phyloP scores from a whole-genome alignment of 2,329 filamentous ascomycete species.

The Colletotrichum viniferum region DNA sequence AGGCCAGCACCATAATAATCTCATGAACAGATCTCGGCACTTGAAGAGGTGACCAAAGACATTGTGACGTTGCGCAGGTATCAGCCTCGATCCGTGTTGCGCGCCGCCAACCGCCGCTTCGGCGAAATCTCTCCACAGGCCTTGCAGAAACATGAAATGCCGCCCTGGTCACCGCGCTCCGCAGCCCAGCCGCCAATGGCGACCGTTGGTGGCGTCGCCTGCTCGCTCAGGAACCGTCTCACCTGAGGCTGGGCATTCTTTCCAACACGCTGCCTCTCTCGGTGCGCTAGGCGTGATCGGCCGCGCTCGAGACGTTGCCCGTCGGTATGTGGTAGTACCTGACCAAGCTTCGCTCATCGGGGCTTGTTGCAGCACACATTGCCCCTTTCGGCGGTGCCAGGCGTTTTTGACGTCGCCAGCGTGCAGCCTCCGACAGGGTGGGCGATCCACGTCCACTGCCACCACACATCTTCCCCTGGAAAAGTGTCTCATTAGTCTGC shows the following conservation, averaged over 20 bases:
- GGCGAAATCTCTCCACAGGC: background rate
- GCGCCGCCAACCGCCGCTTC: background rate
- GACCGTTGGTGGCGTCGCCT: background rate
- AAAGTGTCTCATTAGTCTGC: background rate
- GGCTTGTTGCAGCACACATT: background rate
- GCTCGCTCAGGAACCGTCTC: background rate
- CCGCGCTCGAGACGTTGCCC: background rate
- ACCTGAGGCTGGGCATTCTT: background rate
- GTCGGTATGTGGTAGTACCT: background rate
- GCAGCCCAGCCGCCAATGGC: background rate
- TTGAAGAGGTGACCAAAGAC: background rate
- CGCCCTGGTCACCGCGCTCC: background rate
- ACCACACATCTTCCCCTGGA: background rate
- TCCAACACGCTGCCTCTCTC: background rate
- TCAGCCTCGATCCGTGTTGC: background rate
- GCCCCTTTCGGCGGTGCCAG: background rate
- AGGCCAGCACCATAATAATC: too few species aligned
- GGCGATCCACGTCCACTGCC: background rate
- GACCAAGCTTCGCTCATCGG: background rate
- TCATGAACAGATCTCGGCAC: background rate
- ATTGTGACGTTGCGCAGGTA: background rate
- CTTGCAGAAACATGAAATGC: background rate
- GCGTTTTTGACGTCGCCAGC: background rate
- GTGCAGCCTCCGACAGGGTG: background rate
- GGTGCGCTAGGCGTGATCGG: background rate